These are phyloP conservation scores for Boletus pseudopeckii DNA, from an alignment of 768 basidiomycete genomes.

Conservation along the genomic window DNA sequence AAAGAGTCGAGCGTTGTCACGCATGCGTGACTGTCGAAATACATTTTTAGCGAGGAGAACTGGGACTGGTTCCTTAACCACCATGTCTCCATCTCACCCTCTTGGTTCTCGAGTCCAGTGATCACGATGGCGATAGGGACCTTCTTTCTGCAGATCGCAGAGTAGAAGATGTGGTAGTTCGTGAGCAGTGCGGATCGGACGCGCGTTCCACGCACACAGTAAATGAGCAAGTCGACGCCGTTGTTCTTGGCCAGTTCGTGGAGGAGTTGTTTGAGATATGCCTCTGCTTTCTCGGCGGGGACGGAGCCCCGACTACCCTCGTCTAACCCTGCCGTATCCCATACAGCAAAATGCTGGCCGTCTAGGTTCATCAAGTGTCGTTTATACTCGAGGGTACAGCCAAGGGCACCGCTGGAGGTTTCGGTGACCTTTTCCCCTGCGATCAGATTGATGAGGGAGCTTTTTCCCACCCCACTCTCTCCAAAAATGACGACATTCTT, in stretches of 20 bases:
- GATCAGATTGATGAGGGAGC: slow-evolving; percentile 44
- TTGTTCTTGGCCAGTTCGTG: slow-evolving; percentile 31
- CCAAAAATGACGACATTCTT: slow-evolving; percentile 42
- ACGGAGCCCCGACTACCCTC: slow-evolving; percentile 27
- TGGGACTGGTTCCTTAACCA: slow-evolving; percentile 25
- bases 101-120: slow-evolving; percentile 41
- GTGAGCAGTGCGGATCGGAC: slow-evolving; percentile 32
- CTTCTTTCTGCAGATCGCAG: slow-evolving; percentile 37
- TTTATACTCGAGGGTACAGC: slow-evolving; percentile 35
- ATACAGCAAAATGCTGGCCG: slow-evolving; percentile 22
- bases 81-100: slow-evolving; percentile 33
- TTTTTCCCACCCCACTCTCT: slow-evolving; percentile 42
- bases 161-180: slow-evolving; percentile 40
- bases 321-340: slow-evolving; percentile 35
- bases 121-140: slow-evolving; percentile 41
- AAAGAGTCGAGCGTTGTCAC: slow-evolving; percentile 29
- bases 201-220: slow-evolving; percentile 39
- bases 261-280: slow-evolving; percentile 34
- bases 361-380: slow-evolving; percentile 23
- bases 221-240: slow-evolving; percentile 41
- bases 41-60: slow-evolving; percentile 27
- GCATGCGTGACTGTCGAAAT: slow-evolving; percentile 31
- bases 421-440: slow-evolving; percentile 22
- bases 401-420: slow-evolving; percentile 31
- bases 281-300: slow-evolving; percentile 30